Percentiles rank a stretch among this genome's conserved stretches.
Conservation (phyloP, 2,329 filamentous ascomycete species). For the Emmonsia crescens region DNA sequence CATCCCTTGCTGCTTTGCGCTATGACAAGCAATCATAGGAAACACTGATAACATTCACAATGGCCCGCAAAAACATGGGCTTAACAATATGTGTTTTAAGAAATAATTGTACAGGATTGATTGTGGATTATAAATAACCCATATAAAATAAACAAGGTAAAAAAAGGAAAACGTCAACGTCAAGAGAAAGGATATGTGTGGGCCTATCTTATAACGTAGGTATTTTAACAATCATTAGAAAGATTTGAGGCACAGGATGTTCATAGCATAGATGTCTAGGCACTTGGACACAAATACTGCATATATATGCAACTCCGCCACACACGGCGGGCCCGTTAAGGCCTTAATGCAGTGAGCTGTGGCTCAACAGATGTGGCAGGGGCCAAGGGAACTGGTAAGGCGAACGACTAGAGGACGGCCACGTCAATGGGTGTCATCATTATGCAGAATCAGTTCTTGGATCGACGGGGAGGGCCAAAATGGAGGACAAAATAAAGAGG, state of each 20-base stretch:
- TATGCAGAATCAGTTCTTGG: neutral
- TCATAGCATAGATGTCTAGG: neutral
- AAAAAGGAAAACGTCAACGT: neutral
- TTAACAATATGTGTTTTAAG: neutral
- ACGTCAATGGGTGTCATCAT: conserved; percentile 21
- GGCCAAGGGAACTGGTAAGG: neutral
- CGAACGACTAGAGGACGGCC: conserved; percentile 14
- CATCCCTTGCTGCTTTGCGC: neutral
- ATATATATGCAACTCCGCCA: conserved; percentile 10
- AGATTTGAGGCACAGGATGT: neutral
- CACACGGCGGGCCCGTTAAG: conserved; percentile 5
- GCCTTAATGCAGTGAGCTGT: conserved; percentile 2
- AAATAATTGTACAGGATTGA: neutral
- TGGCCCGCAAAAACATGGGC: neutral
- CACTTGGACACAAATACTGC: conserved; percentile 4
- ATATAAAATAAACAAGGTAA: neutral
- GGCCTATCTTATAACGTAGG: neutral
- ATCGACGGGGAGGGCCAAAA: neutral
- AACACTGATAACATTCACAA: neutral
- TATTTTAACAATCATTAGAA: neutral
- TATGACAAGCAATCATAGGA: neutral
- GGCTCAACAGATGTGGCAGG: conserved; percentile 6
- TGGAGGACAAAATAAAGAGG: neutral
- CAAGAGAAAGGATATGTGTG: conserved; percentile 1
- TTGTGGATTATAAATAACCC: neutral